These are phyloP conservation scores for Serendipita sp. DNA, from an alignment of 768 basidiomycete genomes.

Conservation along the genomic window DNA sequence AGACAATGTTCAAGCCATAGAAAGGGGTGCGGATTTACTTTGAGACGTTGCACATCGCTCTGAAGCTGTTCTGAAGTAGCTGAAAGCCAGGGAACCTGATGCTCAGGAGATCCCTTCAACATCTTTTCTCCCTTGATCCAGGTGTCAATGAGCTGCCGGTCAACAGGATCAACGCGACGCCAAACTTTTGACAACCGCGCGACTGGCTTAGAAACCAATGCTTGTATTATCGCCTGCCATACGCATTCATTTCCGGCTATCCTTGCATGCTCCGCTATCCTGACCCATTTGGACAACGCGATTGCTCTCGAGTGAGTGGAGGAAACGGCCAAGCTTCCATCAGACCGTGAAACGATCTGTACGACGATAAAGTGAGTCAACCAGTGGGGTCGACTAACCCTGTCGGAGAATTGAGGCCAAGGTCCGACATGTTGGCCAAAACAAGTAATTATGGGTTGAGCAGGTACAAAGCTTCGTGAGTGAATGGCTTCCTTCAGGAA, in stretches of 20 bases:
- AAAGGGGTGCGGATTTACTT: neutral
- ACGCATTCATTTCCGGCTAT: conserved; percentile 61
- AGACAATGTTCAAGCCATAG: neutral
- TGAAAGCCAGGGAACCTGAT: neutral
- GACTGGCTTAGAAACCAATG: conserved; percentile 55
- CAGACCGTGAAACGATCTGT: conserved; percentile 51
- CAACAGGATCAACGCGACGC: conserved; percentile 49
- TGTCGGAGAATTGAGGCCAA: conserved; percentile 38
- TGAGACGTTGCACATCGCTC: neutral
- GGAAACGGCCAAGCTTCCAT: conserved; percentile 19
- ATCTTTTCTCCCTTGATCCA: conserved; percentile 34
- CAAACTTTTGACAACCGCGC: conserved; percentile 66
- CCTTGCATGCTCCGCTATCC: conserved; percentile 57
- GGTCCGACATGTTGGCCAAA: neutral
- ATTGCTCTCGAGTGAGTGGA: conserved; percentile 53
- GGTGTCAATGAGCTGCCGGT: conserved; percentile 37
- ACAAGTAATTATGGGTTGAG: neutral
- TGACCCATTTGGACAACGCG: conserved; percentile 55
- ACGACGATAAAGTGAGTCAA: conserved; percentile 54
- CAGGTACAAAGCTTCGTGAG: neutral
- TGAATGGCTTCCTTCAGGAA: neutral
- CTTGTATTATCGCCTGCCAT: conserved; percentile 58
- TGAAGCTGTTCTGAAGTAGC: neutral
- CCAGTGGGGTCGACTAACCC: conserved; percentile 62
- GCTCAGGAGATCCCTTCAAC: neutral